phyloP scores from a whole-genome alignment of 2,329 filamentous ascomycete species.

The Pseudocercospora fijiensis region DNA sequence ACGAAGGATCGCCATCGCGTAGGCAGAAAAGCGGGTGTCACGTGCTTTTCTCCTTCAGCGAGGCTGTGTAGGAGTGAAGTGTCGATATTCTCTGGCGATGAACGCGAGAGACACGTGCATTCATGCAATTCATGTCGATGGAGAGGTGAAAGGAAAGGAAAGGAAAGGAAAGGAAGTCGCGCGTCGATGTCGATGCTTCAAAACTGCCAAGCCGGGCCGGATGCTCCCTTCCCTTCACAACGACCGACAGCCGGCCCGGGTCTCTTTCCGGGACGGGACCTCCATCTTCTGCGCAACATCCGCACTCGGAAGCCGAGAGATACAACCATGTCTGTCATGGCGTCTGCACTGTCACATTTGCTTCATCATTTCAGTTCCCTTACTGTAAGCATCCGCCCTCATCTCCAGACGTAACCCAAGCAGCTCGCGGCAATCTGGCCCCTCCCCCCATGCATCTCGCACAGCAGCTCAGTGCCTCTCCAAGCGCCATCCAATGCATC shows the following conservation, averaged over 20 bases:
- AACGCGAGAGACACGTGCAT: neutral
- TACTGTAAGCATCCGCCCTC: neutral
- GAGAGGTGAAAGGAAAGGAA: neutral
- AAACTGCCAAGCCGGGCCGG: neutral
- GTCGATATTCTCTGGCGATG: neutral
- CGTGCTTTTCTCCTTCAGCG: neutral
- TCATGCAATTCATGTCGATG: neutral
- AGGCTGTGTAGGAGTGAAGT: neutral
- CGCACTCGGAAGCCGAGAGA: too few relatives aligned
- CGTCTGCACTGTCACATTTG: too few relatives aligned
- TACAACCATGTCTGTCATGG: too few relatives aligned
- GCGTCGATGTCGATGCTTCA: neutral
- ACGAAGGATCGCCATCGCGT: constrained; percentile 10
- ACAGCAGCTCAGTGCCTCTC: neutral
- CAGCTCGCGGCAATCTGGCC: neutral
- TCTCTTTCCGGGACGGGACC: neutral
- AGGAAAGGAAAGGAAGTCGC: too few relatives aligned
- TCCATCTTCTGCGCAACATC: too few relatives aligned
- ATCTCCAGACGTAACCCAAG: neutral
- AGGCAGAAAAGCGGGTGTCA: constrained; percentile 8
- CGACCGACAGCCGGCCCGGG: too few relatives aligned
- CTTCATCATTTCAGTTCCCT: neutral
- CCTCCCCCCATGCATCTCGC: constrained; percentile 12
- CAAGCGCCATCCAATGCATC: constrained; percentile 16
- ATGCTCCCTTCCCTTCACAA: too few relatives aligned